Base-by-base conservation (phyloP, 164 flowering plant species). In the Chimonanthus praecox region DNA sequence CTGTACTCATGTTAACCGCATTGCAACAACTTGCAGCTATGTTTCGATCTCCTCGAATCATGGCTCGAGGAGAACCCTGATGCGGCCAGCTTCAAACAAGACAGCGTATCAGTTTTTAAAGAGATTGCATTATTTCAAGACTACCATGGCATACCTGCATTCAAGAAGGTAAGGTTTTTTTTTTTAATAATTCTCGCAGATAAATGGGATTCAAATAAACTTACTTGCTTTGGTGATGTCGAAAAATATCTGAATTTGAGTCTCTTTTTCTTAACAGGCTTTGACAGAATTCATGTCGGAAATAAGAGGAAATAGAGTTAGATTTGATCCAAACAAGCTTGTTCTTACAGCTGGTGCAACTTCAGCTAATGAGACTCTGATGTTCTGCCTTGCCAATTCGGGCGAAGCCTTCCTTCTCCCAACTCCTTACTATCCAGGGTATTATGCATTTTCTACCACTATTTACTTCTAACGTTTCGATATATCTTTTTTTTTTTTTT, bases 271-370 rank as follows among this genome's bases (percentile, higher is more conserved):
- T 16, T 6, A 15, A 4, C 5, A 85, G 86, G 79, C 82, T 21
- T 48, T 85, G 47, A 85, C 73, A 6, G 78, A 78, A 20, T 82
- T 80, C 73, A 85, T 85, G 88, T 64, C 81, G 2, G 79, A 85
- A 73, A 78, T 84, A 2, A 79, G 87, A 79, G 84, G 80, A 68
- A 81, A 84, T 78, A 81, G 66, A 76, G 87, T 80, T 3, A 75
- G 45, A 47, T 84, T 84, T 71, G 81, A 84, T 64, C 82, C 85
- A 5, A 71, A 75, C 68, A 85, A 82, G 44, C 79, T 85, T 2
- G 88, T 85, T 33, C 85, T 85, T n/a, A 85, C 85, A 0, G 88
- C 88, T 18, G 88, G 88, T 58, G 71, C 88, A 58, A 85, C 88
- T 58, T 78, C 88, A 13, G 87, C 88, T 4, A 85, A 84, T 47